Evolutionary conservation across 257 asterid genomes (phyloP).

Genomic region (Capsicum pubescens): DNA sequence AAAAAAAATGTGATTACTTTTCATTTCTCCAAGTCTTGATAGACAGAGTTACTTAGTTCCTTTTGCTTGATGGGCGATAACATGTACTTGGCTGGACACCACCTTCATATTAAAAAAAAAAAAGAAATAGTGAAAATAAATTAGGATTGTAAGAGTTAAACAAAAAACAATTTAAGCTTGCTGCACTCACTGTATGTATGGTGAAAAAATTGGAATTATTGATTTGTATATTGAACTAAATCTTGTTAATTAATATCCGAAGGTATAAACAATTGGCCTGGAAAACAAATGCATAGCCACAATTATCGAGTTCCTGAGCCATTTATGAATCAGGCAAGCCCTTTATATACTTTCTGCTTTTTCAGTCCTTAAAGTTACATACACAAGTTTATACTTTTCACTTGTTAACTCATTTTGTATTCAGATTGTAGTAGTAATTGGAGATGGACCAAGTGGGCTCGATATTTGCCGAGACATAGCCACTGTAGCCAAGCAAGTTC

Average conservation of each 20-base stretch:
- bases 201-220: background rate
- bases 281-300: conserved; percentile 71
- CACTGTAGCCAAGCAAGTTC: conserved; percentile 58
- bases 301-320: conserved; percentile 66
- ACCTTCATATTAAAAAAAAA: background rate
- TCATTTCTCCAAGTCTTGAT: too few species aligned
- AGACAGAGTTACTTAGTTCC: too few species aligned
- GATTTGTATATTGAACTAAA: conserved; percentile 1
- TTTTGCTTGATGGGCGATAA: background rate
- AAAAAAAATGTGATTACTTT: background rate
- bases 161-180: background rate
- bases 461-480: conserved; percentile 62
- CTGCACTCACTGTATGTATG: background rate
- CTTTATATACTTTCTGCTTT: background rate
- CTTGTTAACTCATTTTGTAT: background rate
- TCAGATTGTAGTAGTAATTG: conserved; percentile 75
- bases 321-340: conserved; percentile 52
- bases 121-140: background rate
- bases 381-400: background rate
- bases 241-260: conserved; percentile 9
- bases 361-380: background rate
- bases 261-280: conserved; percentile 70
- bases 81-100: background rate
- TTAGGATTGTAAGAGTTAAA: background rate
- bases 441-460: conserved; percentile 57